Conservation (phyloP, 768 basidiomycete species). For the Hirschioporus abietinus region DNA sequence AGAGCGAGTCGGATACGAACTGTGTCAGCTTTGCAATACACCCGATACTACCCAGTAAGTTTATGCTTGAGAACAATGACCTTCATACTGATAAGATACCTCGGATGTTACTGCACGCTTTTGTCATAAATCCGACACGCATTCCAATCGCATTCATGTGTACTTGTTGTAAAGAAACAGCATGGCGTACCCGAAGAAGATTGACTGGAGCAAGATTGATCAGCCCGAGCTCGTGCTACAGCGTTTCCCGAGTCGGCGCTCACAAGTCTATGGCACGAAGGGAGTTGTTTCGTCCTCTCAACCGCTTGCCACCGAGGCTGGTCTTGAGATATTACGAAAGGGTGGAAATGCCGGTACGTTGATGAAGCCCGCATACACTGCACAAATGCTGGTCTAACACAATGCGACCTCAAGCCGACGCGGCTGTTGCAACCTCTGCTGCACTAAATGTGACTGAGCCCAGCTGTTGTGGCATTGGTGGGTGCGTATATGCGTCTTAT, state of each 20-base stretch:
- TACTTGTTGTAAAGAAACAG: not conserved
- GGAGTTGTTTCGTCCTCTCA: constrained; percentile 88
- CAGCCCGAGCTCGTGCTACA: constrained; percentile 60
- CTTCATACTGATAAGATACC: no score
- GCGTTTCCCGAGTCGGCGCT: constrained; percentile 78
- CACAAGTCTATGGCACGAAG: constrained; percentile 65
- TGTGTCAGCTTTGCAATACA: not conserved
- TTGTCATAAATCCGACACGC: no score
- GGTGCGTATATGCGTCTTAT: constrained; percentile 38
- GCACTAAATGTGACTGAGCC: constrained; percentile 92
- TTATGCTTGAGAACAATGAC: not conserved
- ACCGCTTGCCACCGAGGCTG: constrained; percentile 87
- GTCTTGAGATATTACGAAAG: constrained; percentile 83
- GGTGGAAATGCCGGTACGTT: constrained; percentile 90
- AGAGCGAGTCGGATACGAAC: no score
- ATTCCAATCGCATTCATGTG: not conserved
- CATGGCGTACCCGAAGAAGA: constrained; percentile 18
- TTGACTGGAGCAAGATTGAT: constrained; percentile 61
- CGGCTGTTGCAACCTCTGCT: constrained; percentile 89
- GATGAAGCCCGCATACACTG: constrained; percentile 5
- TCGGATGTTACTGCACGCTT: no score
- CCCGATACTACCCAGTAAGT: not conserved
- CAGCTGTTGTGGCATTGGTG: constrained; percentile 87
- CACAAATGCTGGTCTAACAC: not conserved
- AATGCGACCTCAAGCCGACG: constrained; percentile 59